Evolutionary conservation across 2,329 filamentous ascomycete genomes (phyloP), one percentile per base, ranked within the genome.

Genomic region (Fusarium sororula): DNA sequence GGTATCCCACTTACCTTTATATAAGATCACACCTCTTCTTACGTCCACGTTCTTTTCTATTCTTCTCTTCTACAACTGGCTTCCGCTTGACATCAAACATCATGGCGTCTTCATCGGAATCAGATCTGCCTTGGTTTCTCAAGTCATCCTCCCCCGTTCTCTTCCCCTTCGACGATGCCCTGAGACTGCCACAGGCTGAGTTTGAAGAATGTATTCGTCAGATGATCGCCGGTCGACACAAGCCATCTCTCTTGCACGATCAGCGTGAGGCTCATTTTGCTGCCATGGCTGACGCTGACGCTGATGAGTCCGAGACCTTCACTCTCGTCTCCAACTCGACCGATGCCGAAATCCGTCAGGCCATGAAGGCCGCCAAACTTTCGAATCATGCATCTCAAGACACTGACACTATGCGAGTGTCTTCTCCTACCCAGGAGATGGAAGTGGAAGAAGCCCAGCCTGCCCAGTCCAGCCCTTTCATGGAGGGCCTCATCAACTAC

Each of bases 81-180:
- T 28, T 35, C n/a, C 24, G 47, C 56, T 56, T 42, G 30, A 28
- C 44, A 47, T 32, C 26, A 20, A 50, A 55, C 69, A 54, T n/a
- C 68, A 78, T 78, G 76, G 70, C 68, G n/a, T 71, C 72, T 35
- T 50, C 68, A 37, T 54, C 64, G 41, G 72, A 73, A n/a, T 60
- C 71, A 59, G 67, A 76, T 45, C 68, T 66, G 44, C 77, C 79
- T 22, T 86, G 84, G 82, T 85, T 83, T 70, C 80, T 86, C 56
- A 80, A 80, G 61, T 81, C 81, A 15, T 81, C 78, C 1, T 80
- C 76, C 37, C 83, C 84, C 0, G 84, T 86, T 37, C 70, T 80
- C 18, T 79, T 85, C 50, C 84, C 85, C 5, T 64, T 69, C 14
- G 76, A 82, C 45, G 78, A 81, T n/a, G 83, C 80, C 24, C 74